Base-by-base conservation (phyloP, 1,284 basidiomycete species). In the Sporisorium reilianum region DNA sequence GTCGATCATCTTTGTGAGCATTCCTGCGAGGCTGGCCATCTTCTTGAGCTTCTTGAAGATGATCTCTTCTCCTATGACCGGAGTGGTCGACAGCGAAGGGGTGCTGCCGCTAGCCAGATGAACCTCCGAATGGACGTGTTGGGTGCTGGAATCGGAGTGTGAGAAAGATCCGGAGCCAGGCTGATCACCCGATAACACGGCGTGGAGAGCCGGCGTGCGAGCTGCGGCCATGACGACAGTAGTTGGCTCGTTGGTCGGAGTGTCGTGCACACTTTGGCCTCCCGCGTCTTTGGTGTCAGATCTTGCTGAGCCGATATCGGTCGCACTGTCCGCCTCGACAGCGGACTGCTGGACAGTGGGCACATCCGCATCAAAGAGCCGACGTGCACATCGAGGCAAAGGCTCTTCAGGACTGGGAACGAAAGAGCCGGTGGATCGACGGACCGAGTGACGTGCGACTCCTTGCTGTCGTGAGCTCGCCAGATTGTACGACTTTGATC, bases 1-100 rank as follows among this genome's bases (percentile, higher is more conserved):
- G 49, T 66, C 66, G 50, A 75, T 70, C 66, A 75, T 70, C 56
- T 58, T 63, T 14, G 59, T 66, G n/a, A 75, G 60, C 50, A 65
- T 32, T 7, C 60, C 60, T 5, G 66, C 72, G 10, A 75, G 56
- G 22, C 51, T 56, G 0, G 63, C 60, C 66, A 75, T 75, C 26
- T 62, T 62, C 44, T 70, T 58, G 40, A 75, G 66, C 42, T 55
- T 62, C n/a, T 41, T 56, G 26, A 62, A 52, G 42, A 65, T 55
- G 16, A 55, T 41, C 11, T 64, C 61, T 25, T 65, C 71, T 16
- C 56, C 64, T 2, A 44, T 32, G 3, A 53, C 6, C 9, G 48
- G 48, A 23, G 57, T 40, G 9, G 52, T 16, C 2, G 52, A 38
- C 18, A 18, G 12, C 38, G 38, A 41, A 41, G 38, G 18, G 38